Evolutionary conservation across 169 alveolate species (phyloP), one percentile per base, ranked within the genome.

Genomic region (Plasmodium gonderi): DNA sequence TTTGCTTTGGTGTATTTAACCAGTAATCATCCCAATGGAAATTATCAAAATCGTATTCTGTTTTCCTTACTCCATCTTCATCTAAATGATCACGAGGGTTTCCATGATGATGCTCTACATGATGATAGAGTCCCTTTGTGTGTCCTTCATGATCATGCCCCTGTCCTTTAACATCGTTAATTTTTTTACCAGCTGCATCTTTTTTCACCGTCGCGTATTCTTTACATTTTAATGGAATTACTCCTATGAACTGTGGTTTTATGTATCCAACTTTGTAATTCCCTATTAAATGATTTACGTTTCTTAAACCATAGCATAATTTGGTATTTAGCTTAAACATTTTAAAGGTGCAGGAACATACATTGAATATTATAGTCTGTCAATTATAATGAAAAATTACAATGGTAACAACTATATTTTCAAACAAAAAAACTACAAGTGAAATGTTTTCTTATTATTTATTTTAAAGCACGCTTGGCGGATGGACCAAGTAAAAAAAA

Each of bases 1-100:
- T 94, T 78, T 96, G 98, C 79, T 95, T 94, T 12, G 98, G 98
- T 49, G 95, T 96, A 64, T 91, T 95, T 42, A 95, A 87, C 91
- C 96, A 96, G 26, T 95, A 95, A 91, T 96, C 97, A 72, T 95
- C 96, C 96, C 97, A 96, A 90, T 96, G 98, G 45, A 93, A 96
- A 26, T 80, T 90, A 64, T 96, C 97, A 29, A 96, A 72, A 36
- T 95, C 97, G 42, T 92, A 91, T 42, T 87, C 92, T n/a, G 72
- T 79, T 38, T 81, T 95, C 81, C 89, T 91, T 33, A 97, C 94
- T 20, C 98, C 98, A 79, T 96, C 98, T 54, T 94, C 92, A 79
- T 91, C 87, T 77, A 96, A 54, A 91, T 95, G 97, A 20, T 92
- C 97, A n/a, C 97, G 94, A n/a, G 98, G 98, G 77, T 95, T 97